Base-by-base conservation (phyloP, 306 rosid species). In the Cyclanthera cordifolia region DNA sequence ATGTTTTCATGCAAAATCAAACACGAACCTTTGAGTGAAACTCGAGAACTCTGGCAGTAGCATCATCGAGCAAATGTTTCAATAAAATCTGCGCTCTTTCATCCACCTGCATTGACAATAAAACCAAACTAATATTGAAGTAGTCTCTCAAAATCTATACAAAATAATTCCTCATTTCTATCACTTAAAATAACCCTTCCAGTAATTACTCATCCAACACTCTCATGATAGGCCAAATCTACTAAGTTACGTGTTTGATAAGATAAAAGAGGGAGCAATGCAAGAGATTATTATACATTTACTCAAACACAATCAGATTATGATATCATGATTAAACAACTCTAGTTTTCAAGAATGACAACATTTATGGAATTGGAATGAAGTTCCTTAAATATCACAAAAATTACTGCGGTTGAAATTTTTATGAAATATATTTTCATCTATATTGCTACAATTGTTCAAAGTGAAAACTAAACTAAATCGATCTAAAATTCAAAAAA, bases 21-120 rank as follows among this genome's bases (percentile, higher is more conserved):
- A 65, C 7, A 41, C 53, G 17, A 73, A 85, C 90, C 83, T 85
- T 78, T 59, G 75, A 82, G 32, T 50, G 80, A 52, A 82, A 66
- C 76, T 73, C 82, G 10, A 74, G 68, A 72, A 85, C 72, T 81
- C 72, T 53, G 11, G 81, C 80, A 64, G 82, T 72, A 24, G 90
- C 83, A 51, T 73, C 80, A 76, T 87, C 96, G 14, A 87, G 79
- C 72, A 90, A 75, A 75, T 59, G 66, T 77, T 81, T 90, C 64
- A 90, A 75, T 4, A 90, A 74, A 21, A 63, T 60, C 65, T 58
- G 77, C 52, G 89, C 91, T 53, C 77, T 77, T 71, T 57, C 82
- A 77, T 79, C 76, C 79, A 85, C 76, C 70, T 70, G 32, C 64
- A 6, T 61, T 64, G 30, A 30, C 57, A 30, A 51, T 14, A 49